A percentile compares a stretch with the other conserved stretches of the same genome.
Evolutionary conservation across 306 rosid species (phyloP).

Genomic region (Cucumis hystrix): DNA sequence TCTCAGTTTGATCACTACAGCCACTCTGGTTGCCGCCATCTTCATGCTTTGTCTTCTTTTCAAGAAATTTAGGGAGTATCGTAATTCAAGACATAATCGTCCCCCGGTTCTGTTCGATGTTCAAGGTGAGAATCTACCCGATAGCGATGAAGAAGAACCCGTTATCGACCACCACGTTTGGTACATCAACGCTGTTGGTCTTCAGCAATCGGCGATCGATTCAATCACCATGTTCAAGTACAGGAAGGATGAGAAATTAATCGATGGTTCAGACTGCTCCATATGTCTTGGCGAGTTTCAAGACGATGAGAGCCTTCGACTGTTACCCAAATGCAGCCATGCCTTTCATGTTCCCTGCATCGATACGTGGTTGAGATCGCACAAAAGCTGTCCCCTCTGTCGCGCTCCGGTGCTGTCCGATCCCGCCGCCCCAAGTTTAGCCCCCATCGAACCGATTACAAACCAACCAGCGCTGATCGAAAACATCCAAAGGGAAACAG

Average conservation of each 20-base stretch:
- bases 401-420: slow-evolving; percentile 28
- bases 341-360: slow-evolving; percentile 36
- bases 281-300: slow-evolving; percentile 66
- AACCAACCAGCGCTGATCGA: not conserved
- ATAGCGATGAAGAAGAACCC: not conserved
- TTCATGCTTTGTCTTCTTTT: not conserved
- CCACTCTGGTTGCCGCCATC: not conserved
- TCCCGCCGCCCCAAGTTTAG: not conserved
- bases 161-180: slow-evolving; percentile 33
- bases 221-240: slow-evolving; percentile 43
- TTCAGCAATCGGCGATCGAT: slow-evolving; percentile 48
- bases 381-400: slow-evolving; percentile 41
- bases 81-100: not conserved
- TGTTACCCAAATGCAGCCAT: slow-evolving; percentile 71
- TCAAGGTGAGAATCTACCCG: not conserved
- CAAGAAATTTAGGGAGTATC: not conserved
- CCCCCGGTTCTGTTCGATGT: not conserved
- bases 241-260: slow-evolving; percentile 36
- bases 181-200: slow-evolving; percentile 49
- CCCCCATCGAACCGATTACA: not conserved
- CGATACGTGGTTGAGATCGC: slow-evolving; percentile 30
- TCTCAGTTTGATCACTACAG: not conserved
- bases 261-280: slow-evolving; percentile 65
- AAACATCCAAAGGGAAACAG: not conserved
- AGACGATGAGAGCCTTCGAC: slow-evolving; percentile 43